A percentile compares a stretch with the other conserved stretches of the same genome.
These are phyloP conservation scores for Torulaspora microellipsoides DNA, from an alignment of 805 yeast species.

Conservation along the genomic window DNA sequence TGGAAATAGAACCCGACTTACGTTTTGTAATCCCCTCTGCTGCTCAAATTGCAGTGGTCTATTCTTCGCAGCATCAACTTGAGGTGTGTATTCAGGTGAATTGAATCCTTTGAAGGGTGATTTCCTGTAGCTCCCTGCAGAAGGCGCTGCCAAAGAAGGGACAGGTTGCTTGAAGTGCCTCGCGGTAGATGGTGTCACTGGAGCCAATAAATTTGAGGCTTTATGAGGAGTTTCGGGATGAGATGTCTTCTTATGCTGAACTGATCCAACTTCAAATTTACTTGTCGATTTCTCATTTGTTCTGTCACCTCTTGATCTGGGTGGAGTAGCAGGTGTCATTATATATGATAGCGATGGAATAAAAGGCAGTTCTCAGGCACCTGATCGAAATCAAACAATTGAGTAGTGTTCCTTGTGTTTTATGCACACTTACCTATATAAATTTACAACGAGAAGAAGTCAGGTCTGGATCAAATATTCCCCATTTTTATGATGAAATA, in stretches of 20 bases:
- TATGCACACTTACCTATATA: too few species aligned
- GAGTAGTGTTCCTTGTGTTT: too few species aligned
- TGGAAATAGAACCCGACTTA: slow-evolving; percentile 29
- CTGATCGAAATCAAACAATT: too few species aligned
- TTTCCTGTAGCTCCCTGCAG: neutral
- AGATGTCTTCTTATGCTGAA: neutral
- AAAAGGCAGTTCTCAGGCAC: too few species aligned
- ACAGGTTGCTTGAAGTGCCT: slow-evolving; percentile 12
- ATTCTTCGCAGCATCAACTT: slow-evolving; percentile 14
- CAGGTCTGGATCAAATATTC: too few species aligned
- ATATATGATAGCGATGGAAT: neutral
- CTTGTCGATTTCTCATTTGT: neutral
- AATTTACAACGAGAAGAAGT: too few species aligned
- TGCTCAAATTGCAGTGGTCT: slow-evolving; percentile 14
- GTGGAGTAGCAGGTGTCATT: slow-evolving; percentile 35
- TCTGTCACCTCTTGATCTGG: slow-evolving; percentile 24
- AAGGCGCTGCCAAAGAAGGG: slow-evolving; percentile 18
- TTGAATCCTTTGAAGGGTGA: slow-evolving; percentile 26
- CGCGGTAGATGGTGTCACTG: slow-evolving; percentile 28
- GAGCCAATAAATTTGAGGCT: slow-evolving; percentile 7
- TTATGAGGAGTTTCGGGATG: slow-evolving; percentile 14
- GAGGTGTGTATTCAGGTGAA: slow-evolving; percentile 34
- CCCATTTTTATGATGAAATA: too few species aligned
- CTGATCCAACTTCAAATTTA: slow-evolving; percentile 4
- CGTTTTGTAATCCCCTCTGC: slow-evolving; percentile 12